Base-by-base conservation (phyloP, 1,284 basidiomycete genomes). In the Tilletia setariae region DNA sequence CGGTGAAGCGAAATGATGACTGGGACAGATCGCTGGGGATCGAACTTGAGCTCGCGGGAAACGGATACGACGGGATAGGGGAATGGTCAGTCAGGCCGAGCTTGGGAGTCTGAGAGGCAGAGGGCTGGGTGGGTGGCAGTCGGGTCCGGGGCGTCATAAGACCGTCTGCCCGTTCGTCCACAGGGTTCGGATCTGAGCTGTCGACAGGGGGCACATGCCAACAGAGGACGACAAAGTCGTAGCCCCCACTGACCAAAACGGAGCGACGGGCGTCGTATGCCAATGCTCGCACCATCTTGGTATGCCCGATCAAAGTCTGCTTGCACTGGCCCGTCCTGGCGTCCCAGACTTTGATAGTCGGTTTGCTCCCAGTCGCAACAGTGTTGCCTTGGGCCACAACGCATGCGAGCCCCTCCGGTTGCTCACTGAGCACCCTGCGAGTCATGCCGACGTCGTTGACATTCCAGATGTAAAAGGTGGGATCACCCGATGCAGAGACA, bases 391-490 rank as follows among this genome's bases (percentile, higher is more conserved):
- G 64, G 35, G 73, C 73, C 16, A 65, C 67, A 25, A 76, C 67
- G 43, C 77, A 79, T 40, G 77, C 77, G n/a, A 79, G 49, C 0
- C 77, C 77, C 1, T 72, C 71, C 23, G 76, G 76, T 0, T 74
- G 72, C 1, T 23, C 65, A 46, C 56, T 61, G 13, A 61, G 23
- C 3, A 79, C 76, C 35, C 49, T 68, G 44, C 72, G 73, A 30
- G 71, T 9, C 35, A 67, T 66, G n/a, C 68, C 69, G 6, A 74
- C 72, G 23, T 65, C 44, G n/a, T 69, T 65, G 0, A 76, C 15
- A 21, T 74, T 65, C 77, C 77, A 79, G 19, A 79, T 64, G 49
- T 67, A 73, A 63, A 79, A 71, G 21, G 67, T 68, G 0, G 75
- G 73, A 51, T 78, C 75, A 1, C 76, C 77, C 8, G 74, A 75